Percentiles rank a stretch among this genome's conserved stretches.
Conservation (phyloP, 2,329 filamentous ascomycete species). For the Chaetothyriales sp. region DNA sequence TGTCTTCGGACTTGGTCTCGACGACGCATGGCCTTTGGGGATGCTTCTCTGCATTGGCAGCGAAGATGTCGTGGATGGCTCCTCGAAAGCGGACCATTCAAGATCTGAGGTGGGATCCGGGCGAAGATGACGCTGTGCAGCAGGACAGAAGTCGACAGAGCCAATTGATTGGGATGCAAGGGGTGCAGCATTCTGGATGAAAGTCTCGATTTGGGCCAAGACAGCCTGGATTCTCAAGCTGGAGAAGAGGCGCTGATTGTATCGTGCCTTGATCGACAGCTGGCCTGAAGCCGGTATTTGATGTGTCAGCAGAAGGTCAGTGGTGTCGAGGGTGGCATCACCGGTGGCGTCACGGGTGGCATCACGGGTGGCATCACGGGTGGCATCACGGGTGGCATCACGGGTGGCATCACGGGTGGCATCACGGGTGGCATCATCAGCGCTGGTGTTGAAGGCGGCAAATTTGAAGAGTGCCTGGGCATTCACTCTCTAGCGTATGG, state of each 20-base stretch:
- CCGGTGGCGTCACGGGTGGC: constrained; percentile 26
- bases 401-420: constrained; percentile 32
- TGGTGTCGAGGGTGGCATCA: constrained; percentile 31
- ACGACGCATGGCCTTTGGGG: constrained; percentile 57
- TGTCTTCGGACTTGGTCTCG: constrained; percentile 42
- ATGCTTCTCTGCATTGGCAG: constrained; percentile 44
- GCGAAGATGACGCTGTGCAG: constrained; percentile 16
- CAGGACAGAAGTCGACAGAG: constrained; percentile 29
- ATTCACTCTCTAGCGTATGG: constrained; percentile 8
- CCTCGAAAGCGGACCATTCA: constrained; percentile 33
- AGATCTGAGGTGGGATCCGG: constrained; percentile 33
- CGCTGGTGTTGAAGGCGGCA: constrained; percentile 34
- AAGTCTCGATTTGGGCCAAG: constrained; percentile 29
- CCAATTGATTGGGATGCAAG: constrained; percentile 30
- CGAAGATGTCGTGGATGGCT: constrained; percentile 32
- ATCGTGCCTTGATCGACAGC: constrained; percentile 28
- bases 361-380: constrained; percentile 30
- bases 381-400: constrained; percentile 31
- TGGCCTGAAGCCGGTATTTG: constrained; percentile 19
- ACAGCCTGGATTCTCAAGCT: constrained; percentile 32
- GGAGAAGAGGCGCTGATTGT: constrained; percentile 34
- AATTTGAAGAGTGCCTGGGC: constrained; percentile 34
- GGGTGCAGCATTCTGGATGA: constrained; percentile 28
- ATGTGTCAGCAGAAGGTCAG: constrained; percentile 30
- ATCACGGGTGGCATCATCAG: constrained; percentile 22